These are phyloP conservation scores for Cordia subcordata DNA, from an alignment of 257 asterid genomes.

Conservation along the genomic window DNA sequence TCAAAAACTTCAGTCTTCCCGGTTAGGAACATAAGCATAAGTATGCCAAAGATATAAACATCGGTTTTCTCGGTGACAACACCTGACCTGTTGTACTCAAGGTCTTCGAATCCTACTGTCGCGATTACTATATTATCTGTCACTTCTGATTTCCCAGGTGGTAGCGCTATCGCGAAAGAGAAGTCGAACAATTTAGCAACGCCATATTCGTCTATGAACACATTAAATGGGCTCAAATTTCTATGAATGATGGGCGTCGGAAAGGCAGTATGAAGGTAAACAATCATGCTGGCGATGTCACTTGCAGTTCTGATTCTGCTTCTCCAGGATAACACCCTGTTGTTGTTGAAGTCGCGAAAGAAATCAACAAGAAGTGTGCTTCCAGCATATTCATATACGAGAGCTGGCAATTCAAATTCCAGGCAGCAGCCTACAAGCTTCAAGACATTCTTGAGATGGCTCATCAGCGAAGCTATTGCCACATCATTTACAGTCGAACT, in stretches of 20 bases:
- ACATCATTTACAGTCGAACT: neutral
- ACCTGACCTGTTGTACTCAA: neutral
- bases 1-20: neutral
- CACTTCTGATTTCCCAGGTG: neutral
- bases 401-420: neutral
- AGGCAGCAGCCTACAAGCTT: neutral
- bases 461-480: neutral
- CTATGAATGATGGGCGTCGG: neutral
- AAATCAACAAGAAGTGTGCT: neutral
- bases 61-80: neutral
- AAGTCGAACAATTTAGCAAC: neutral
- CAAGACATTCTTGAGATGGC: neutral
- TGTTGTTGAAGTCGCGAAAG: neutral
- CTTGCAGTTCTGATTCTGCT: neutral
- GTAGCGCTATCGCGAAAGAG: neutral
- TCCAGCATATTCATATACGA: slow-evolving; percentile 1
- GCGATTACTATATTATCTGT: neutral
- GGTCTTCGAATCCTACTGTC: neutral
- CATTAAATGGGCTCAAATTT: neutral
- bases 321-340: neutral
- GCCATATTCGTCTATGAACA: neutral
- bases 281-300: neutral
- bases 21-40: neutral
- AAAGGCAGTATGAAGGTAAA: neutral
- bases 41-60: neutral